These are phyloP conservation scores for Knoxia roxburghii DNA, from an alignment of 257 asterid genomes.

Conservation along the genomic window DNA sequence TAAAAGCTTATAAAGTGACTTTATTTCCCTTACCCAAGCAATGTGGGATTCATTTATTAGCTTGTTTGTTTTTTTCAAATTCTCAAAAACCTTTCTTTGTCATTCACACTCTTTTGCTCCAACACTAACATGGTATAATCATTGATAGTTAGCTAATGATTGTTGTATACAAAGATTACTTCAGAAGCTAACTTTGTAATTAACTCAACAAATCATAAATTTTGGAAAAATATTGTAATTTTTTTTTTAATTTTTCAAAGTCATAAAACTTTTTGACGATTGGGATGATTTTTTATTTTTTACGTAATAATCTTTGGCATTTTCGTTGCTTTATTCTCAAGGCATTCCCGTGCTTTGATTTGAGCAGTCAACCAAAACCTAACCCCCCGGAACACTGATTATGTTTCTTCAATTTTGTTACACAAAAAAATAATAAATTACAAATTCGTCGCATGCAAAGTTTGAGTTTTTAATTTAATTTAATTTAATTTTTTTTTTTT, in stretches of 20 bases:
- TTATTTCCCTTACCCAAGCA: too few relatives aligned
- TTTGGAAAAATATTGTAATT: not conserved
- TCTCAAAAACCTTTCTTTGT: too few relatives aligned
- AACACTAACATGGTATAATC: not conserved
- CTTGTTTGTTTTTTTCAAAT: too few relatives aligned
- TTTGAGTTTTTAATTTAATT: too few relatives aligned
- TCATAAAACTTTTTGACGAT: not conserved
- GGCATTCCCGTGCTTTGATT: conserved; percentile 4
- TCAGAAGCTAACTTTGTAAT: not conserved
- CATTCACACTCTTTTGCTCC: too few relatives aligned
- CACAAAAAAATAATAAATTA: too few relatives aligned
- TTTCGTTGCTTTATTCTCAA: conserved; percentile 3
- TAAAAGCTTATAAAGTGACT: too few relatives aligned
- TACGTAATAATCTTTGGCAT: not conserved
- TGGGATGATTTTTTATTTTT: not conserved
- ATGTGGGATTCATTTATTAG: too few relatives aligned
- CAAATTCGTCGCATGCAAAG: too few relatives aligned
- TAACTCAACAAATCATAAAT: not conserved
- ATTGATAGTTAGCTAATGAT: not conserved
- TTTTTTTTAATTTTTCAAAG: not conserved
- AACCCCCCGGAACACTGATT: too few relatives aligned
- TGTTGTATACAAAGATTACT: not conserved
- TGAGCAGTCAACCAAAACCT: not conserved
- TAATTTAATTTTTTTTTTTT: too few relatives aligned
- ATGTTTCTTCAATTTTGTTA: too few relatives aligned